Conservation (phyloP, 129 eudicot genomes). For the sunflower (Helianthus annuus) region HanXRQr2.0-SUNRISE NC_035434.2:62545565-62546064, state of each 20-base stretch:
- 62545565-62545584: background rate
- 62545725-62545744: slow-evolving; percentile 2
- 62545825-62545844: slow-evolving; percentile 83
- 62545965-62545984: too few relatives aligned
- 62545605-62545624: background rate
- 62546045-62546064: too few relatives aligned
- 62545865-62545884: background rate
- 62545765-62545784: slow-evolving; percentile 63
- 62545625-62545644: background rate
- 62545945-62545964: too few relatives aligned
- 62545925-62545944: too few relatives aligned
- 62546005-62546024: too few relatives aligned
- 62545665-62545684: background rate
- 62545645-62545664: background rate
- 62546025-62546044: too few relatives aligned
- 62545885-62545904: background rate
- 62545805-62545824: slow-evolving; percentile 80
- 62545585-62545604: background rate
- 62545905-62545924: too few relatives aligned
- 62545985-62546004: too few relatives aligned
- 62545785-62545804: slow-evolving; percentile 70
- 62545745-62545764: slow-evolving; percentile 1
- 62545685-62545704: background rate
- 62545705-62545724: background rate
- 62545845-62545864: slow-evolving; percentile 61